Conservation (phyloP, 1,284 basidiomycete genomes). For the Pseudozyma sp. region DNA sequence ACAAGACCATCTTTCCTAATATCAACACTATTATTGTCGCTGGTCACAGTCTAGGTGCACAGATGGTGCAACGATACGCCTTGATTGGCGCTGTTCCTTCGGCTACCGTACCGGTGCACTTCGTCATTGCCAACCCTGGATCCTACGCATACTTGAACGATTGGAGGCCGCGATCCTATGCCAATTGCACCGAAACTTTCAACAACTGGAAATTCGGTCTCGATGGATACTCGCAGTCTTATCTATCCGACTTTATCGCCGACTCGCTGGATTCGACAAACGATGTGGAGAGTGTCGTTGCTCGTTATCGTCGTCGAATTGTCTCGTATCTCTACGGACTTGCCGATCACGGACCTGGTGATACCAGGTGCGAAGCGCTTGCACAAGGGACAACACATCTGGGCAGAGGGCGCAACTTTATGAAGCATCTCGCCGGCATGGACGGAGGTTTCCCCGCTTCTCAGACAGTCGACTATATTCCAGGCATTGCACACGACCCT, state of each 20-base stretch:
- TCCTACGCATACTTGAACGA: conserved; percentile 48
- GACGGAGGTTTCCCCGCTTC: conserved; percentile 32
- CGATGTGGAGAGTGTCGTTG: conserved; percentile 46
- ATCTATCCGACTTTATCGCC: conserved; percentile 46
- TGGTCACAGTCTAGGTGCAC: conserved; percentile 50
- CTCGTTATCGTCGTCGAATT: conserved; percentile 35
- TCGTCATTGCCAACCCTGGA: conserved; percentile 57
- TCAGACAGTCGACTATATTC: conserved; percentile 50
- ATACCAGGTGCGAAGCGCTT: conserved; percentile 45
- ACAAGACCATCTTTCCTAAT: conserved; percentile 45
- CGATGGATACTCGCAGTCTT: conserved; percentile 37
- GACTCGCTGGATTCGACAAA: conserved; percentile 41
- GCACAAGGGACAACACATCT: conserved; percentile 50
- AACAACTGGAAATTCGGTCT: conserved; percentile 57
- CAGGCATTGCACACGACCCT: conserved; percentile 39
- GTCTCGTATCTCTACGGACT: conserved; percentile 52
- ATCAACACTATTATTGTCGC: conserved; percentile 55
- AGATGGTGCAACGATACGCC: conserved; percentile 55
- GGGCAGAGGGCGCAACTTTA: conserved; percentile 43
- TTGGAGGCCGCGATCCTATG: conserved; percentile 29
- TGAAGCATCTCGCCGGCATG: conserved; percentile 32
- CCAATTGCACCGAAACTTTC: conserved; percentile 34
- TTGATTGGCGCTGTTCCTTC: conserved; percentile 48
- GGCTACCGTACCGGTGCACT: conserved; percentile 47
- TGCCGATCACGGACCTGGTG: conserved; percentile 42